Conservation (phyloP, 2,329 filamentous ascomycete species). For the Phoma sp. region DNA sequence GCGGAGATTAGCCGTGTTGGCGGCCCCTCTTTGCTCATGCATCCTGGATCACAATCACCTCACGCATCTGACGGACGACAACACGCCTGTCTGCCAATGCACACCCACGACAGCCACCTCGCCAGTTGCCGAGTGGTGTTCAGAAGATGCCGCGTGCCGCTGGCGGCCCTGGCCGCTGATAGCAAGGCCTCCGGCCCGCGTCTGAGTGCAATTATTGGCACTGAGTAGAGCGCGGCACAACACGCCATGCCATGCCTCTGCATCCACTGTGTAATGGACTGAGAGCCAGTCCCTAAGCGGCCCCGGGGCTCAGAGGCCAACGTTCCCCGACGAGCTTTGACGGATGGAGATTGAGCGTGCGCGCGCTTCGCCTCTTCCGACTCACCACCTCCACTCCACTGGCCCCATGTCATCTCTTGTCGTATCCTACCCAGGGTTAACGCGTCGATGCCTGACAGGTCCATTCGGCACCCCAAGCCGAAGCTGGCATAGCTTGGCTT, state of each 20-base stretch:
- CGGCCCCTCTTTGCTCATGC: slow-evolving; percentile 17
- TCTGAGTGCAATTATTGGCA: slow-evolving; percentile 20
- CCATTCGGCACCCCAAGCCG: slow-evolving; percentile 31
- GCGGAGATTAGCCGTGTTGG: slow-evolving; percentile 22
- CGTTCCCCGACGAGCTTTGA: slow-evolving; percentile 28
- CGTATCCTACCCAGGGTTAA: slow-evolving; percentile 26
- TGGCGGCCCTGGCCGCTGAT: slow-evolving; percentile 18
- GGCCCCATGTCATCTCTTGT: slow-evolving; percentile 24
- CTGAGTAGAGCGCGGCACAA: neutral
- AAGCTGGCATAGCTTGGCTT: slow-evolving; percentile 30
- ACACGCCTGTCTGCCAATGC: slow-evolving; percentile 6
- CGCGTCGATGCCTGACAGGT: slow-evolving; percentile 32
- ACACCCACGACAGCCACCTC: slow-evolving; percentile 1
- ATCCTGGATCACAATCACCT: slow-evolving; percentile 17
- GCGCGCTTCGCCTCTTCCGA: slow-evolving; percentile 28
- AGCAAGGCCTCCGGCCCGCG: slow-evolving; percentile 24
- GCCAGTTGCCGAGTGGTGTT: slow-evolving; percentile 20
- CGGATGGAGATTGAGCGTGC: slow-evolving; percentile 29
- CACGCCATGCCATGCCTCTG: slow-evolving; percentile 24
- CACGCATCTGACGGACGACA: slow-evolving; percentile 6
- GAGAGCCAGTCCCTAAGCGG: slow-evolving; percentile 15
- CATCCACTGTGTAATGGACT: slow-evolving; percentile 17
- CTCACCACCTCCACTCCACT: slow-evolving; percentile 25
- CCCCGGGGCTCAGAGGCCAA: slow-evolving; percentile 31
- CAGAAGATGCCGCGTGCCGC: slow-evolving; percentile 24